Percentiles rank a stretch among this genome's conserved stretches.
Evolutionary conservation across 2,329 filamentous ascomycete species (phyloP).

Genomic region (Exophiala spinifera): DNA sequence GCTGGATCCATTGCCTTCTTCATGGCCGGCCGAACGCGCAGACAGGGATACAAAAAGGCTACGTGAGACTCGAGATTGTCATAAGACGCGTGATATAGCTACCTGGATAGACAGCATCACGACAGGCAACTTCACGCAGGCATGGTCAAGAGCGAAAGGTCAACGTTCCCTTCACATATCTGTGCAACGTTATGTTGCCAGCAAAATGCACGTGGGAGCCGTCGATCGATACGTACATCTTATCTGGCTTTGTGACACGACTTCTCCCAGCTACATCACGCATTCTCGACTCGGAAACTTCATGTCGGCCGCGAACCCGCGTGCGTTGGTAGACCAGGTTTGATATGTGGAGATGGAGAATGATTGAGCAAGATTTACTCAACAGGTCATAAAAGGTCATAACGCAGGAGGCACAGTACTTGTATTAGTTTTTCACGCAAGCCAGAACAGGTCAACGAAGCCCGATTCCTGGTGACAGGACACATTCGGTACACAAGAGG

Average conservation of each 20-base stretch:
- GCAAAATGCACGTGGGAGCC: slow-evolving; percentile 11
- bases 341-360: no score
- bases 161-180: slow-evolving; percentile 2
- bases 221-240: background rate
- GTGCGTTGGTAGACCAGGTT: no score
- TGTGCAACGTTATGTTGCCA: slow-evolving; percentile 16
- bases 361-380: no score
- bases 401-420: background rate
- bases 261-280: slow-evolving; percentile 9
- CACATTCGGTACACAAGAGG: slow-evolving; percentile 20
- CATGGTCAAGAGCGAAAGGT: slow-evolving; percentile 18
- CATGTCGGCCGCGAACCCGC: no score
- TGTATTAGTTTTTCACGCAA: background rate
- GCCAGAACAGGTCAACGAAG: background rate
- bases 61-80: background rate
- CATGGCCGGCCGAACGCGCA: no score
- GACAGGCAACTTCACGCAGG: slow-evolving; percentile 1
- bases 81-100: slow-evolving; percentile 1
- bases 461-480: slow-evolving; percentile 2
- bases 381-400: no score
- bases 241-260: slow-evolving; percentile 5
- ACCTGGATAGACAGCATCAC: slow-evolving; percentile 3
- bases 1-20: no score
- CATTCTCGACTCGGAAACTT: background rate
- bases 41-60: no score